Conservation (phyloP, 2,329 filamentous ascomycete species). For the Drechslerella dactyloides region DNA sequence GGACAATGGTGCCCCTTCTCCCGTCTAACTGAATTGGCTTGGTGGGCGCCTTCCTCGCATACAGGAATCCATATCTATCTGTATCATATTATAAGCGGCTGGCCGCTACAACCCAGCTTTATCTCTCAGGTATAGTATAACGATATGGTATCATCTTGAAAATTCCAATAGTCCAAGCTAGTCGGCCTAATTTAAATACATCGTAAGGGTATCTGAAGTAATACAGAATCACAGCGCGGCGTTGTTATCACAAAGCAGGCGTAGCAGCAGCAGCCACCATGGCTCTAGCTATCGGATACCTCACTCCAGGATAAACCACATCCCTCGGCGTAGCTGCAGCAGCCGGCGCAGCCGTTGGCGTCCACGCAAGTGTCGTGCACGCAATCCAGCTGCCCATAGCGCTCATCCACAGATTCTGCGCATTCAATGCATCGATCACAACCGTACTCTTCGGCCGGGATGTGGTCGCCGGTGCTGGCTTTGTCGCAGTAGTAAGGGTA, state of each 20-base stretch:
- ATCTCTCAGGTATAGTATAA: too few species aligned
- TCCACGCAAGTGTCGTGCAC: constrained; percentile 22
- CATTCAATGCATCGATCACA: constrained; percentile 26
- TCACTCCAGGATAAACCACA: background rate
- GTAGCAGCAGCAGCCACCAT: background rate
- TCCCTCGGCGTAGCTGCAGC: background rate
- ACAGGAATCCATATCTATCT: too few species aligned
- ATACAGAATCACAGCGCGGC: background rate
- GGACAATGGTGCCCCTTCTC: background rate
- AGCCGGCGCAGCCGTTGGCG: background rate
- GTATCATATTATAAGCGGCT: too few species aligned
- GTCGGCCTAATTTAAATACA: too few species aligned
- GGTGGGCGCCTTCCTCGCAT: too few species aligned
- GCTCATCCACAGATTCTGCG: constrained; percentile 27
- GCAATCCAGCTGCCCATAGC: constrained; percentile 17
- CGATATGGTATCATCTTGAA: too few species aligned
- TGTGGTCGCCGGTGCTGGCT: background rate
- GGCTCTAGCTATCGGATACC: background rate
- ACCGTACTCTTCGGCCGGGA: constrained; percentile 6
- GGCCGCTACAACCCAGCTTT: too few species aligned
- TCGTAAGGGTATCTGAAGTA: too few species aligned
- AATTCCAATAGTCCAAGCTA: too few species aligned
- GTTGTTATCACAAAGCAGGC: background rate
- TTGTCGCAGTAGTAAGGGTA: constrained; percentile 10
- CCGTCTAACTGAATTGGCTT: too few species aligned